These are phyloP conservation scores for Abortiporus biennis DNA, from an alignment of 1,284 basidiomycete species.

Conservation along the genomic window DNA sequence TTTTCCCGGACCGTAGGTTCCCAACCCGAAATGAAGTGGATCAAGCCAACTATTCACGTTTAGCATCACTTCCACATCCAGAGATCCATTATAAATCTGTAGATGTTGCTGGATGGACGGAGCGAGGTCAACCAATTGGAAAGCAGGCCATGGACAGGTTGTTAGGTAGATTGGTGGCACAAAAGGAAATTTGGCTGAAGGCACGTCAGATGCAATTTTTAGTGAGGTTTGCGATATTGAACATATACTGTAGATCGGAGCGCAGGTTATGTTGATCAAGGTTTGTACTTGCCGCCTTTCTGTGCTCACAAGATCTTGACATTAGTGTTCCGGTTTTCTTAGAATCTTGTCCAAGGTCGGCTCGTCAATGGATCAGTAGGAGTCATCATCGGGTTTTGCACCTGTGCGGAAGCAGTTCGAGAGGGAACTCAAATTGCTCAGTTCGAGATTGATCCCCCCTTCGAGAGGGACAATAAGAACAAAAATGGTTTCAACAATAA, in stretches of 20 bases:
- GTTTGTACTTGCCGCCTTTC: slow-evolving; percentile 15
- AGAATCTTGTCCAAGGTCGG: slow-evolving; percentile 17
- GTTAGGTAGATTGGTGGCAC: slow-evolving; percentile 22
- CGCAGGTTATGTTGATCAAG: slow-evolving; percentile 79
- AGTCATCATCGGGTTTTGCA: slow-evolving; percentile 61
- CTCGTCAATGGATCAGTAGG: slow-evolving; percentile 93
- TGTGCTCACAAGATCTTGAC: too few species aligned
- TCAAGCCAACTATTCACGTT: slow-evolving; percentile 42
- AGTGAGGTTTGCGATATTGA: slow-evolving; percentile 1
- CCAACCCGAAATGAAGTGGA: slow-evolving; percentile 59
- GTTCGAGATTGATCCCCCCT: background rate
- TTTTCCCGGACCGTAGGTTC: slow-evolving; percentile 35
- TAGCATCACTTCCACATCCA: slow-evolving; percentile 27
- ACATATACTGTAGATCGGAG: slow-evolving; percentile 30
- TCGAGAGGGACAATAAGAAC: background rate
- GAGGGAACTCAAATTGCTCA: slow-evolving; percentile 4
- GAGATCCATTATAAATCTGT: slow-evolving; percentile 29
- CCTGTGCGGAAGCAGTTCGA: slow-evolving; percentile 7
- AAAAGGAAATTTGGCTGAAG: slow-evolving; percentile 8
- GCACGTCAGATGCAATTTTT: background rate
- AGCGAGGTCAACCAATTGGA: slow-evolving; percentile 13
- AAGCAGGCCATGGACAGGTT: slow-evolving; percentile 16
- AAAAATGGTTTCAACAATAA: background rate
- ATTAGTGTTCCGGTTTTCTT: background rate
- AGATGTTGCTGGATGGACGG: slow-evolving; percentile 29